Conservation (phyloP, 768 basidiomycete species). For the Leccinum arenicola region DNA sequence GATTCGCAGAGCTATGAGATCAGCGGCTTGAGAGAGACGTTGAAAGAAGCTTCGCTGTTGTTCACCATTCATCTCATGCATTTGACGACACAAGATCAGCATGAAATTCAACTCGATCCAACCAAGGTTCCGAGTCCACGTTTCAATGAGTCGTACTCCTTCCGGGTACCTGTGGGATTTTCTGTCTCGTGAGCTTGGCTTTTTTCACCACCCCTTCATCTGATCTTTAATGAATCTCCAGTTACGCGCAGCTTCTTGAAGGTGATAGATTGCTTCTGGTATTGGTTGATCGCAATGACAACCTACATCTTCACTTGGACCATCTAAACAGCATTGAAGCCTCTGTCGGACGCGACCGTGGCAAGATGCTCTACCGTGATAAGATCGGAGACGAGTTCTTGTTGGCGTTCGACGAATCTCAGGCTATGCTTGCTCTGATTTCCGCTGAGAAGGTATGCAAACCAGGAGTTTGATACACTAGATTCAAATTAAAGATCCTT, state of each 20-base stretch:
- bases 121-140: constrained; percentile 22
- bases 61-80: constrained; percentile 30
- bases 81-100: constrained; percentile 28
- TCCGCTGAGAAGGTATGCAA: constrained; percentile 39
- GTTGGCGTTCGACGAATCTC: constrained; percentile 51
- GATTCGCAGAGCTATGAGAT: constrained; percentile 18
- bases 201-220: background rate
- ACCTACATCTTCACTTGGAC: constrained; percentile 40
- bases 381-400: constrained; percentile 46
- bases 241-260: constrained; percentile 41
- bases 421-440: constrained; percentile 46
- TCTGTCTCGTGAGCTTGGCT: constrained; percentile 21
- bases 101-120: constrained; percentile 28
- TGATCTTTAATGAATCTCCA: constrained; percentile 8
- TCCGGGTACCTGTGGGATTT: constrained; percentile 21
- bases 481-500: background rate
- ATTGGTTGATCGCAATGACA: constrained; percentile 31
- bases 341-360: constrained; percentile 31
- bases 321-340: constrained; percentile 29
- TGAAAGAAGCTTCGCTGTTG: constrained; percentile 19
- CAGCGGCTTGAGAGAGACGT: constrained; percentile 17
- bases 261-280: constrained; percentile 40
- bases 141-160: constrained; percentile 26
- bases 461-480: background rate
- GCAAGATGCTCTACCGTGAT: constrained; percentile 39